Percentiles rank a stretch among this genome's conserved stretches.
These are phyloP conservation scores for Remersonia thermophila DNA, from an alignment of 2,329 filamentous ascomycete genomes.

Conservation along the genomic window DNA sequence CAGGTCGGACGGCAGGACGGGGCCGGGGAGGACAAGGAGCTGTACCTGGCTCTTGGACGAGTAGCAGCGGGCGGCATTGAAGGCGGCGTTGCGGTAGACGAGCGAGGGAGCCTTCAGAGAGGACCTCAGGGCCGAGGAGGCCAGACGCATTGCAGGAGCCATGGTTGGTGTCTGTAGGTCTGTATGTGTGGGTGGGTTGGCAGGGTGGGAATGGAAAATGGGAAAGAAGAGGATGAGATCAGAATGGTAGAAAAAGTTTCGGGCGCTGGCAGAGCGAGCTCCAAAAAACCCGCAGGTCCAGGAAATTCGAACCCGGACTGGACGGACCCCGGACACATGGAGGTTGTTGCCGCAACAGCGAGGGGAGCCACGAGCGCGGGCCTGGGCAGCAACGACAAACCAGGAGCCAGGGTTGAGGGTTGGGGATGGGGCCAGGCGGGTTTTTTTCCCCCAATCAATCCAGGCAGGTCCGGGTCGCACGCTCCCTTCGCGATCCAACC, in stretches of 20 bases:
- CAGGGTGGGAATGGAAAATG: conserved; percentile 21
- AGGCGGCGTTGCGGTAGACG: conserved; percentile 56
- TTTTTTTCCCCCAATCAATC: too few relatives aligned
- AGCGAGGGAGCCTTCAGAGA: conserved; percentile 56
- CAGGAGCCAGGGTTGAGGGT: background rate
- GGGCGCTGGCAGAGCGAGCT: conserved; percentile 17
- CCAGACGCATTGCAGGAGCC: conserved; percentile 72
- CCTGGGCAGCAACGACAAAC: conserved; percentile 1
- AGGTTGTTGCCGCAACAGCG: conserved; percentile 4
- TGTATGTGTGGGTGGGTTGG: conserved; percentile 23
- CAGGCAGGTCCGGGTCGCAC: too few relatives aligned
- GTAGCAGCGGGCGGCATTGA: conserved; percentile 80
- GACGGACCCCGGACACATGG: conserved; percentile 11
- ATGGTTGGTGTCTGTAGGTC: conserved; percentile 47
- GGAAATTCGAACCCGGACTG: conserved; percentile 1
- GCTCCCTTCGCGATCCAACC: background rate
- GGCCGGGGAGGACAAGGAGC: conserved; percentile 14
- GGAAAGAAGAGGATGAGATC: conserved; percentile 19
- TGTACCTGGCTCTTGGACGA: conserved; percentile 84
- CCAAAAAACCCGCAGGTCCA: conserved; percentile 24
- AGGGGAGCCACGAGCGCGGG: too few relatives aligned
- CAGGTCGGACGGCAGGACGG: conserved; percentile 5
- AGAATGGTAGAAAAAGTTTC: conserved; percentile 23
- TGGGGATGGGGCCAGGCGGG: too few relatives aligned
- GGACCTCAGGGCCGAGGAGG: conserved; percentile 70